Conservation (phyloP, 768 basidiomycete species). For the Lactifluus echinatus region DNA sequence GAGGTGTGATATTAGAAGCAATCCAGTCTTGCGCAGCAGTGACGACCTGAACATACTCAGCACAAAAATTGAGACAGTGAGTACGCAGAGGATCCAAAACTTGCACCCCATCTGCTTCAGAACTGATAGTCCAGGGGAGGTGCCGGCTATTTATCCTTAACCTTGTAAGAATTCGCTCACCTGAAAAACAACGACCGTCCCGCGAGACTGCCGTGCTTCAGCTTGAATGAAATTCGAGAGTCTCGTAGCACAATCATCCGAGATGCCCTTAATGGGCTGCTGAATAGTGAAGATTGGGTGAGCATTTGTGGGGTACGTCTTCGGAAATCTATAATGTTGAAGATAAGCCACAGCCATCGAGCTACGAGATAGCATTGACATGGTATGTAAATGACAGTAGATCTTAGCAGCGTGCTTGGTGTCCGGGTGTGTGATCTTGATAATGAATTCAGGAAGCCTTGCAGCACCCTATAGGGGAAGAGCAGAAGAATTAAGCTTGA, state of each 20-base stretch:
- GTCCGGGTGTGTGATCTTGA: conserved; percentile 61
- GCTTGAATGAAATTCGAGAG: conserved; percentile 52
- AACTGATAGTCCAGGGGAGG: neutral
- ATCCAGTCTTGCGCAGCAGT: conserved; percentile 69
- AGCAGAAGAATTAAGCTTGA: neutral
- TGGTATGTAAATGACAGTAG: conserved; percentile 58
- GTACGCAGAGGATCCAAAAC: neutral
- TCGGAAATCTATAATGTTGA: conserved; percentile 49
- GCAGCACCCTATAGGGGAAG: conserved; percentile 45
- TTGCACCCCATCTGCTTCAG: neutral
- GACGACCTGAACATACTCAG: conserved; percentile 41
- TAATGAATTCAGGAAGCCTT: conserved; percentile 66
- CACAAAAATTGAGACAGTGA: neutral
- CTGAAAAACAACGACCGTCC: conserved; percentile 74
- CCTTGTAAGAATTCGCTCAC: conserved; percentile 31
- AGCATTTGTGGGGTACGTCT: conserved; percentile 71
- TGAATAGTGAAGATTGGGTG: conserved; percentile 60
- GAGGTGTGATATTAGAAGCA: conserved; percentile 43
- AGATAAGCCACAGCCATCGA: conserved; percentile 2
- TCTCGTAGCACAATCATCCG: conserved; percentile 44
- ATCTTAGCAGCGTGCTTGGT: conserved; percentile 46
- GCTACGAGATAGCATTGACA: conserved; percentile 36
- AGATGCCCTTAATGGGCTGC: conserved; percentile 54
- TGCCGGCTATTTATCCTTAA: neutral
- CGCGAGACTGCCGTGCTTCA: conserved; percentile 57